Evolutionary conservation across 345 rosid genomes (phyloP), one percentile per base, ranked within the genome.

Genomic region (Jatropha curcas): DNA sequence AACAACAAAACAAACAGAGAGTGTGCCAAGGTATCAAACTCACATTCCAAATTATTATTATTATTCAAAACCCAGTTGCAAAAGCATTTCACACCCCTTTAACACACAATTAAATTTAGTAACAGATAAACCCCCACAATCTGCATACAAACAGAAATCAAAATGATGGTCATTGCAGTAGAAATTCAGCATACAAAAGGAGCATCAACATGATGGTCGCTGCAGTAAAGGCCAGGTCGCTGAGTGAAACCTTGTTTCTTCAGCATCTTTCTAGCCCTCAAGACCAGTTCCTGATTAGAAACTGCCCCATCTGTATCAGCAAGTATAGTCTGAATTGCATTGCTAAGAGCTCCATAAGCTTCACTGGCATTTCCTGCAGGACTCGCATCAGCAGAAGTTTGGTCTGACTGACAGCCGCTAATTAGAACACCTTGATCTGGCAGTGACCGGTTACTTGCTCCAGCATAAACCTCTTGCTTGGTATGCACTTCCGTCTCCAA

Each of bases 321-420:
- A 67, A 95, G 60, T 70, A 95, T 85, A 31, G 74, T 80, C 90
- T 95, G 99, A 70, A 95, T 85, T 13, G 92, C 94, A 60, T 95
- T 95, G 88, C 99, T 95, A 61, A 92, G 86, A 28, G 99, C 99
- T 72, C 99, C 99, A 71, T 92, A 92, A 52, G 99, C 91, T 76
- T 81, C 87, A 1, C 68, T 59, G 27, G 96, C 51, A 33, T 82
- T 82, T 51, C 96, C 98, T 0, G 85, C 74, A 30, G 99, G 99
- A 71, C 87, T 88, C 8, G 99, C 99, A 59, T 95, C 99, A 0
- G 99, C 99, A 10, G 99, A 95, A 57, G 97, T 90, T 83, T 95
- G 98, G 82, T 92, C 82, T 22, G 88, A 86, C 78, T 94, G 98
- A 71, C 98, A 94, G 48, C 98, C 98, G 1, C 99, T 95, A 61